These are phyloP conservation scores for Neurospora tetraspora DNA, from an alignment of 495 filamentous ascomycete species.

Conservation along the genomic window DNA sequence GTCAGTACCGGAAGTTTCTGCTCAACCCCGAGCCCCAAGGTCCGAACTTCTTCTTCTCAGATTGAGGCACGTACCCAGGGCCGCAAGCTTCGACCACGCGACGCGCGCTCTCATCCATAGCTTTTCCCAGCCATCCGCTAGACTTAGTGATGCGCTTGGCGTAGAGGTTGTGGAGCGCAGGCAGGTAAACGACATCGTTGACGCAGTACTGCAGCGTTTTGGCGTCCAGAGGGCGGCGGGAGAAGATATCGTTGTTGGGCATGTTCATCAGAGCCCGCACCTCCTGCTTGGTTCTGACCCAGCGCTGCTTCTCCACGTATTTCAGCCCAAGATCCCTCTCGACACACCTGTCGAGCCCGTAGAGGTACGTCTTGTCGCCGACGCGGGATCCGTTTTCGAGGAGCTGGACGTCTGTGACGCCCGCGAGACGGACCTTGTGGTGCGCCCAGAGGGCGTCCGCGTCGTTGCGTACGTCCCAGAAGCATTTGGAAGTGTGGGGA, in stretches of 20 bases:
- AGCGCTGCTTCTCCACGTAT: background rate
- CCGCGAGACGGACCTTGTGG: slow-evolving; percentile 27
- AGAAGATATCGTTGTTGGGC: background rate
- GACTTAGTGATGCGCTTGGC: background rate
- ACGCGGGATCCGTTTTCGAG: slow-evolving; percentile 40
- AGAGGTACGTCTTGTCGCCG: slow-evolving; percentile 16
- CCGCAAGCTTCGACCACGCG: background rate
- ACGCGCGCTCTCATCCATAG: background rate
- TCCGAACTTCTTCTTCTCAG: background rate
- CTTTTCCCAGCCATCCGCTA: background rate
- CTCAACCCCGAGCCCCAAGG: background rate
- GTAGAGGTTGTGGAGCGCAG: background rate
- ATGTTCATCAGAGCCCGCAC: background rate
- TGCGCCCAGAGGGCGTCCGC: slow-evolving; percentile 44
- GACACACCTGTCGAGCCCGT: slow-evolving; percentile 37
- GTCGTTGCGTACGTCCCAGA: too few species aligned
- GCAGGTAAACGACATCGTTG: background rate
- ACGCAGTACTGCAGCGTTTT: background rate
- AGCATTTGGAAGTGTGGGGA: too few species aligned
- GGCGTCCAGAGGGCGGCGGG: background rate
- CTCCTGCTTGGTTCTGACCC: background rate
- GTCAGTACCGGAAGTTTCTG: background rate
- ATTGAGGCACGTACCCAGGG: background rate
- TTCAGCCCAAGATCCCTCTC: slow-evolving; percentile 5
- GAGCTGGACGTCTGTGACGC: slow-evolving; percentile 45